Evolutionary conservation across 2,329 filamentous ascomycete species (phyloP), one percentile per base, ranked within the genome.

Genomic region (Malbranchea zuffiana): DNA sequence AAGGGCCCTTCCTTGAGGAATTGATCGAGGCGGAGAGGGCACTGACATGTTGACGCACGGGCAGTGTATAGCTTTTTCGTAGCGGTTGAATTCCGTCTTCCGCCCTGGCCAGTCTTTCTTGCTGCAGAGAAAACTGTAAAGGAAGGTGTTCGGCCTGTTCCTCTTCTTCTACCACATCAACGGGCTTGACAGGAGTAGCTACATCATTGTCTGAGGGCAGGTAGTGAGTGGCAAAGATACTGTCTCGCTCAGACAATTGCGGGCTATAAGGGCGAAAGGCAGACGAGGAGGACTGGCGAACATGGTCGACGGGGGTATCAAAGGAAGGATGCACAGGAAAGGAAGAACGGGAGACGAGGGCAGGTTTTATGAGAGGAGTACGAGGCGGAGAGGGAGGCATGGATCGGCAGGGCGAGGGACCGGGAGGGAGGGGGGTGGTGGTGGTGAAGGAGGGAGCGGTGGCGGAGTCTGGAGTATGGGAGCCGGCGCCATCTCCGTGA

Each of bases 221-320:
- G 53, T 77, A 78, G 46, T 73, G 72, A 21, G 73, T 76, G 35
- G 74, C 72, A 50, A 76, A 77, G 52, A 78, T 77, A 55, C 68
- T 74, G 54, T 78, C 74, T 48, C 74, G 61, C 55, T 78, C 74
- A 17, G 71, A 73, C 44, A 77, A 60, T 56, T 72, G 72, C 32
- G 72, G 71, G 19, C 52, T 54, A 32, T 60, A 49, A 11, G 47
- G 38, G 27, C 42, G 44, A 42, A 43, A 46, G 34, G 26, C 37
- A 41, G 44, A 44, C 40, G 42, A 43, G 40, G 36, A 38, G 34
- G 52, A 47, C 17, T 46, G 53, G 40, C 51, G 35, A 17, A 46
- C 40, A 20, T 46, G 47, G 32, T 58, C 54, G 31, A 48, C 42
- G 15, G 58, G 54, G 42, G 49, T 45, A 32, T 52, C 55, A n/a